Conservation (phyloP, 768 basidiomycete genomes). For the Leucosporidium creatinivorum region DNA sequence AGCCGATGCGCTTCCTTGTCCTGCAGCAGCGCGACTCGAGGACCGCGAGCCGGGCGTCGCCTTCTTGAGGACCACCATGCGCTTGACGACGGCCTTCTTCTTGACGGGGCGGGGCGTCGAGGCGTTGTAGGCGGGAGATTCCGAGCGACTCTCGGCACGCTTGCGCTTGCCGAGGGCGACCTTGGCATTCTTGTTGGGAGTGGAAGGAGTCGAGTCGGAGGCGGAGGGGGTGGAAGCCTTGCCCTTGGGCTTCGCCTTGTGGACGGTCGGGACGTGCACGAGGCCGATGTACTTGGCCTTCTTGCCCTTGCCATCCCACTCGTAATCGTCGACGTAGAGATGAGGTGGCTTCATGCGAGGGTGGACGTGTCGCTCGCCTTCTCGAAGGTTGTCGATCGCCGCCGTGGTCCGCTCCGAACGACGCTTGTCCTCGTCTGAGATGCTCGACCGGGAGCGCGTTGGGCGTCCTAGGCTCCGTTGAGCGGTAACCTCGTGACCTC, state of each 20-base stretch:
- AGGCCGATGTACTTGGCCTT: slow-evolving; percentile 16
- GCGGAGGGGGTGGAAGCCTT: neutral
- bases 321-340: slow-evolving; percentile 20
- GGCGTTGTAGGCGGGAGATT: neutral
- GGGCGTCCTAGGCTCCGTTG: neutral
- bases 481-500: slow-evolving; percentile 4
- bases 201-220: neutral
- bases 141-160: neutral
- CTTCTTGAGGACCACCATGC: slow-evolving; percentile 82
- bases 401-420: slow-evolving; percentile 2
- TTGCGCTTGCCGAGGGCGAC: slow-evolving; percentile 10
- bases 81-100: slow-evolving; percentile 90
- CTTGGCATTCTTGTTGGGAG: neutral
- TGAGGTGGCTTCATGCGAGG: slow-evolving; percentile 25
- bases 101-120: neutral
- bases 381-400: slow-evolving; percentile 6
- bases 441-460: neutral
- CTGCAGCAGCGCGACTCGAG: neutral
- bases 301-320: slow-evolving; percentile 8
- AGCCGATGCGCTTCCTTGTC: neutral
- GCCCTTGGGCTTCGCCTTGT: neutral
- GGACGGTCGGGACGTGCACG: neutral
- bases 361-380: slow-evolving; percentile 17
- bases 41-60: slow-evolving; percentile 27
- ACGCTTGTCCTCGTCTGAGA: slow-evolving; percentile 2